These are phyloP conservation scores for Stemphylium lycopersici DNA, from an alignment of 2,329 filamentous ascomycete genomes.

Conservation along the genomic window DNA sequence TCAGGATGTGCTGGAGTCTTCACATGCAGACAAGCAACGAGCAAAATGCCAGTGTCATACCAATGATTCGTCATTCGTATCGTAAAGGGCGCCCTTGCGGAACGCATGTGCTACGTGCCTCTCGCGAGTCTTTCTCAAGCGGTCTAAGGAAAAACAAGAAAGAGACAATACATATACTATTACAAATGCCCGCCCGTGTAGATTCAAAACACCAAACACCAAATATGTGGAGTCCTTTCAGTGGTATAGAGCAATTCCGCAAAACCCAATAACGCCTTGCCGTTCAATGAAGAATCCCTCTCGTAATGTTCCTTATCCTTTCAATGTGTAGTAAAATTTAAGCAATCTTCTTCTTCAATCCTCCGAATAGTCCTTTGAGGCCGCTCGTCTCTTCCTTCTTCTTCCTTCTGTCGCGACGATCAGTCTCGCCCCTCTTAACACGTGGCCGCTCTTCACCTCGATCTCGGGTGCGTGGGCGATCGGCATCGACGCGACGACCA, in stretches of 20 bases:
- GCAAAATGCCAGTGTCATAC: neutral
- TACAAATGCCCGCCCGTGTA: slow-evolving; percentile 14
- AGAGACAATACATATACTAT: slow-evolving; percentile 4
- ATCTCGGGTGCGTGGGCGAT: slow-evolving; percentile 33
- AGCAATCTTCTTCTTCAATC: slow-evolving; percentile 38
- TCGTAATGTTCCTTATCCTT: neutral
- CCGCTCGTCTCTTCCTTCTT: slow-evolving; percentile 41
- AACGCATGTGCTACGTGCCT: slow-evolving; percentile 1
- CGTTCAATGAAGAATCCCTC: slow-evolving; percentile 19
- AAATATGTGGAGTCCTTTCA: neutral
- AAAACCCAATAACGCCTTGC: slow-evolving; percentile 15
- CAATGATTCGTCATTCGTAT: neutral
- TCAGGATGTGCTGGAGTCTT: no score
- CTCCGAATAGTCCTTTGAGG: slow-evolving; percentile 41
- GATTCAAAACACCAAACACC: slow-evolving; percentile 6
- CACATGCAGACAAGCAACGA: no score
- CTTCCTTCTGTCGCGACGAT: slow-evolving; percentile 27
- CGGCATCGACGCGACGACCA: slow-evolving; percentile 37
- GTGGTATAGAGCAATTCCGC: slow-evolving; percentile 25
- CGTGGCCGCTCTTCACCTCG: slow-evolving; percentile 32
- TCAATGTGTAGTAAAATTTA: slow-evolving; percentile 14
- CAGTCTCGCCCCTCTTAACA: slow-evolving; percentile 35
- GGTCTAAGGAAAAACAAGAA: slow-evolving; percentile 1
- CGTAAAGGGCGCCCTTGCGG: neutral
- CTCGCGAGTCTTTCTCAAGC: slow-evolving; percentile 5